A percentile compares a stretch with the other conserved stretches of the same genome.
Conservation (phyloP, 202 grass and related monocot genomes). For the Carex arenaria region DNA sequence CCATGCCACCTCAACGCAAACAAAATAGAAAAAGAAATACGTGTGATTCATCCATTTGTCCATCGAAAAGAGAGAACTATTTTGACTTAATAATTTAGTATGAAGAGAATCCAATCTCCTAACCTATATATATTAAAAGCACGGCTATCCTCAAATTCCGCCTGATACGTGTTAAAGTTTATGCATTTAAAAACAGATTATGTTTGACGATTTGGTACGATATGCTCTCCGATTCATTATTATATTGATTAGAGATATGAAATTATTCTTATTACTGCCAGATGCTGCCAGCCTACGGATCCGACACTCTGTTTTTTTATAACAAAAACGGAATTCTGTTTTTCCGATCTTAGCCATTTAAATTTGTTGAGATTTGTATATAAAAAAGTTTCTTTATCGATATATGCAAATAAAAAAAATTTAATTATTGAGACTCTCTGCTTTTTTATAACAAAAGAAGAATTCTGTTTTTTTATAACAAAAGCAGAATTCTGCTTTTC, state of each 20-base stretch:
- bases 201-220: constrained; percentile 7
- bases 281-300: not conserved
- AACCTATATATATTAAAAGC: not conserved
- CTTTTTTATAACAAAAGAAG: no score
- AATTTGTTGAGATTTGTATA: no score
- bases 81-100: not conserved
- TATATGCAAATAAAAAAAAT: no score
- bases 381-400: no score
- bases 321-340: no score
- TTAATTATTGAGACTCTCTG: no score
- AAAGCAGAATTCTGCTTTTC: no score
- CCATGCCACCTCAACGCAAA: not conserved
- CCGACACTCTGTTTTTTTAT: no score
- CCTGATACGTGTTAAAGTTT: not conserved
- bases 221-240: not conserved
- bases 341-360: no score
- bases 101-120: not conserved
- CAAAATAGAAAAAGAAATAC: not conserved
- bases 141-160: not conserved
- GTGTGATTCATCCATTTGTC: constrained; percentile 4
- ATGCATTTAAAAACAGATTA: not conserved
- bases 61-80: not conserved
- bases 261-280: not conserved
- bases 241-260: not conserved
- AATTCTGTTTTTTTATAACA: no score